Conservation (phyloP, 2,329 filamentous ascomycete genomes). For the Sporothrix schenckii region DNA sequence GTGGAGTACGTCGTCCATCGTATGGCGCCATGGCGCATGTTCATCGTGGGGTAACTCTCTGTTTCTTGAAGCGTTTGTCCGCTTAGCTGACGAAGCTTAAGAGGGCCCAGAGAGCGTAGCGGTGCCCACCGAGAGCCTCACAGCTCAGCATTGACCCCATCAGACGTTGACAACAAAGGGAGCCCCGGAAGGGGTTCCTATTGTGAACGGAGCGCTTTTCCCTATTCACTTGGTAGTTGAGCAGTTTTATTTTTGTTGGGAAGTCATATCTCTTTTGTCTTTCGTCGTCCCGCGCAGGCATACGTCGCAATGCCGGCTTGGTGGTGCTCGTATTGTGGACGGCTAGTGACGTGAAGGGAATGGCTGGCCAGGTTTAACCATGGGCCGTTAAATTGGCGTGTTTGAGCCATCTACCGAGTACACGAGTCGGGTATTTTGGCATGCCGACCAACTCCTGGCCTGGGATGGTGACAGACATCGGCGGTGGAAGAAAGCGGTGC, state of each 20-base stretch:
- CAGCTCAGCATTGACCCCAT: slow-evolving; percentile 7
- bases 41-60: too few relatives aligned
- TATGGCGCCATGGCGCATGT: too few relatives aligned
- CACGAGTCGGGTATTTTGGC: not conserved
- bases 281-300: not conserved
- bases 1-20: too few relatives aligned
- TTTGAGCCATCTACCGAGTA: not conserved
- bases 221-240: not conserved
- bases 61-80: too few relatives aligned
- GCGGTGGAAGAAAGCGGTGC: slow-evolving; percentile 12
- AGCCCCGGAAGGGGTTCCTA: too few relatives aligned
- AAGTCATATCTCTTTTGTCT: not conserved
- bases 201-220: too few relatives aligned
- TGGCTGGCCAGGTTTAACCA: slow-evolving; percentile 1
- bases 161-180: too few relatives aligned
- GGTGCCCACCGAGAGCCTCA: too few relatives aligned
- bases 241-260: slow-evolving; percentile 6
- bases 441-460: not conserved
- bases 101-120: too few relatives aligned
- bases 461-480: not conserved
- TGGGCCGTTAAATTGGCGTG: slow-evolving; percentile 7
- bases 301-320: not conserved
- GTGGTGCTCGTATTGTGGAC: slow-evolving; percentile 10
- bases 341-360: slow-evolving; percentile 15
- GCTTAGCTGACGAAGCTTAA: not conserved